Evolutionary conservation across 2,329 filamentous ascomycete genomes (phyloP), one percentile per base, ranked within the genome.

Genomic region (Apiospora phragmitis): DNA sequence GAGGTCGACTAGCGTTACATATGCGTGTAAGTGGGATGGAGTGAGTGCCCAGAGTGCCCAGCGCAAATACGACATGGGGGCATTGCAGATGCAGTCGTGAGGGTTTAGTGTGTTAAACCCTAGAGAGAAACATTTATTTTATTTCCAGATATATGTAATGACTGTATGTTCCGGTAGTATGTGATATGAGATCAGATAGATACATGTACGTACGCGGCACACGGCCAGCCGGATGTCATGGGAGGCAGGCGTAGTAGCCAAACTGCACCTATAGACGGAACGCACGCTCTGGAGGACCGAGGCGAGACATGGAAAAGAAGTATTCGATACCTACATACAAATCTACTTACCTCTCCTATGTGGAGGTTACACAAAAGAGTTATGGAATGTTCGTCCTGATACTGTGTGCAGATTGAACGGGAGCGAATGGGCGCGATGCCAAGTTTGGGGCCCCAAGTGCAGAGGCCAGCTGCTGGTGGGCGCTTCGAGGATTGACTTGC

Each of bases 341-440:
- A 16, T 59, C 18, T 35, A 59, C 29, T 47, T 8, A 9, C 21
- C 43, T 47, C 18, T 47, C 7, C 21, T 47, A 62, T 62, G 51
- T 59, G 32, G 55, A 38, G 55, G 55, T 62, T 38, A 62, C 55
- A 62, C 55, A 62, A 11, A 62, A 62, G n/a, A 8, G 55, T 38
- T 38, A 62, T 62, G 55, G 21, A 35, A n/a, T 38, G 55, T n/a
- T 21, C 18, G 32, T 38, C 38, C 29, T 18, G 6, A n/a, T 35
- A 62, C 55, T 62, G 55, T 62, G 55, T 38, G 32, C 55, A 62
- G 55, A 62, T 38, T 62, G 32, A n/a, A 38, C 55, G 55, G 55
- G 55, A 62, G 55, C 55, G 55, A 62, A 62, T 62, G 55, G 55
- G 55, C 55, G 55, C 55, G 55, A 62, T 62, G 55, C 55, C 55